Evolutionary conservation across 805 yeast genomes (phyloP).

Genomic region (Gaillardinia entomophila): DNA sequence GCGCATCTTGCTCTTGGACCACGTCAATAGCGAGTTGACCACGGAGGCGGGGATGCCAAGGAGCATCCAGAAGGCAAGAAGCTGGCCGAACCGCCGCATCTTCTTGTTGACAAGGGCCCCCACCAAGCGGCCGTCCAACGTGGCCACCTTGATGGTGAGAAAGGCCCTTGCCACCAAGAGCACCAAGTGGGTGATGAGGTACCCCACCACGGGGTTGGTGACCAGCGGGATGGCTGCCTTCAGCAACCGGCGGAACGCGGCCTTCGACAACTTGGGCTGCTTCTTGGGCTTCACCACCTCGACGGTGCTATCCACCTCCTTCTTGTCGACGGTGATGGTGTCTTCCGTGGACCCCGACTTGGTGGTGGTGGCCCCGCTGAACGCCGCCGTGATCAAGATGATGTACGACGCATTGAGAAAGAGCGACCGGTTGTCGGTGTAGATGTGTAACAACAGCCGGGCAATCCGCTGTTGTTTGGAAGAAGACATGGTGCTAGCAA

Average conservation of each 20-base stretch:
- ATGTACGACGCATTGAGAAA: constrained; percentile 38
- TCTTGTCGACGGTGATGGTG: constrained; percentile 6
- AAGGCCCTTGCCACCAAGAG: constrained; percentile 64
- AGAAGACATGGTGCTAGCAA: too few relatives aligned
- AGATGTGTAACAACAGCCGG: constrained; percentile 23
- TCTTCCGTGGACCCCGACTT: constrained; percentile 1
- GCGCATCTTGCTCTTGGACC: constrained; percentile 53
- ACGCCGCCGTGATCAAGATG: constrained; percentile 36
- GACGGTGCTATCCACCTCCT: constrained; percentile 3
- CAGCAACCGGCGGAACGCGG: constrained; percentile 23
- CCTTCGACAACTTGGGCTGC: constrained; percentile 21
- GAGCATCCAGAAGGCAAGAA: constrained; percentile 71
- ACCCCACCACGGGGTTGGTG: constrained; percentile 21
- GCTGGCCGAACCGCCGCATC: constrained; percentile 56
- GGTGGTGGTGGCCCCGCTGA: constrained; percentile 35
- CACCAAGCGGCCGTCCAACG: constrained; percentile 79
- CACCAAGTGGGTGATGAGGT: constrained; percentile 47
- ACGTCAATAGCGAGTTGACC: constrained; percentile 64
- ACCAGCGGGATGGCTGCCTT: constrained; percentile 30
- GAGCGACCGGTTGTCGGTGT: constrained; percentile 34
- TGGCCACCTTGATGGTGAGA: constrained; percentile 76
- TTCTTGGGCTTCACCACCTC: constrained; percentile 8
- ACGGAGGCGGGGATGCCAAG: constrained; percentile 84
- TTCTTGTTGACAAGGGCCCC: constrained; percentile 71
- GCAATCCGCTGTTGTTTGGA: constrained; percentile 12